Evolutionary conservation across 495 filamentous ascomycete species (phyloP).

Genomic region (Aspergillus cristatus): DNA sequence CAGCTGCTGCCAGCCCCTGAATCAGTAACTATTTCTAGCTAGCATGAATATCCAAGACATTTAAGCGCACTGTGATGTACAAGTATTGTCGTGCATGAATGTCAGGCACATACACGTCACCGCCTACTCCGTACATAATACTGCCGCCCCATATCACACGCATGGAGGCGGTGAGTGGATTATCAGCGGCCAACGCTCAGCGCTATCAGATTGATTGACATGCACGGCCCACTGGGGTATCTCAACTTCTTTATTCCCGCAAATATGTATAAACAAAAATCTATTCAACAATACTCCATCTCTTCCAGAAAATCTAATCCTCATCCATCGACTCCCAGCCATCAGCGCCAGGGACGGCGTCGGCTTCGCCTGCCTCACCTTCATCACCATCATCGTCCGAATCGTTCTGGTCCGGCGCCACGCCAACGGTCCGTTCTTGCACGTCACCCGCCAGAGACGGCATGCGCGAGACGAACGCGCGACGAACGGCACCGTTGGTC

Average conservation of each 20-base stretch:
- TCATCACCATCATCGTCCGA: slow-evolving; percentile 51
- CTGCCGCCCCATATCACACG: too few species aligned
- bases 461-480: slow-evolving; percentile 71
- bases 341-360: slow-evolving; percentile 35
- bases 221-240: too few species aligned
- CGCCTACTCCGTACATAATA: too few species aligned
- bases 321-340: slow-evolving; percentile 93
- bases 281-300: neutral
- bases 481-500: slow-evolving; percentile 83
- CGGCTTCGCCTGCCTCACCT: slow-evolving; percentile 40
- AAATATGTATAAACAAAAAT: neutral
- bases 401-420: slow-evolving; percentile 57
- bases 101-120: too few species aligned
- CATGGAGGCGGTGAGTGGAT: too few species aligned
- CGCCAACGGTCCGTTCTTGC: slow-evolving; percentile 66
- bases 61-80: too few species aligned
- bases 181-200: too few species aligned
- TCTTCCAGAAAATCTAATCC: slow-evolving; percentile 34
- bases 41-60: too few species aligned
- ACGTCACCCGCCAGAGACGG: slow-evolving; percentile 48
- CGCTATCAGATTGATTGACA: too few species aligned
- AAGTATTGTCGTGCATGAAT: too few species aligned
- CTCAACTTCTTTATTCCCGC: neutral
- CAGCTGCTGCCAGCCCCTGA: too few species aligned
- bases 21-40: too few species aligned